Conservation (phyloP, 1,139 yeast species). For the Suzukiozyma palmioleophila region DNA sequence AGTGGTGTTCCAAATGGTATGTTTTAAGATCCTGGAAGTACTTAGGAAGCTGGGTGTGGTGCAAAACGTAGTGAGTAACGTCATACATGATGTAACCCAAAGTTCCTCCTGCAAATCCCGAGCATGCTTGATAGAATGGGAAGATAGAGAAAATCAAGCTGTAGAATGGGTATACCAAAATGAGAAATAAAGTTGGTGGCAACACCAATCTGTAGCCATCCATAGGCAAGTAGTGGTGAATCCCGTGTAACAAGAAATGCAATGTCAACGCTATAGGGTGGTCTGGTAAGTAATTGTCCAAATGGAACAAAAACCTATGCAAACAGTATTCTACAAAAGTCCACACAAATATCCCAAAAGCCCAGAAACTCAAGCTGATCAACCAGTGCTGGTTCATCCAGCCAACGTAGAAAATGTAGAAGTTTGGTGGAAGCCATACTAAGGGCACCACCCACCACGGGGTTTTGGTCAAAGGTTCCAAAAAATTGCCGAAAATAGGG, state of each 20-base stretch:
- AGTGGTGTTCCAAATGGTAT: constrained; percentile 94
- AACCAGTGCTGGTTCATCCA: constrained; percentile 31
- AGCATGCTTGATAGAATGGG: constrained; percentile 46
- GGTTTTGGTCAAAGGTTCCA: constrained; percentile 45
- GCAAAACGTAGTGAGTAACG: constrained; percentile 79
- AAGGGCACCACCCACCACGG: constrained; percentile 74
- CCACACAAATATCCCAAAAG: constrained; percentile 80
- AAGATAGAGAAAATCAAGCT: constrained; percentile 32
- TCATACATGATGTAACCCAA: constrained; percentile 91
- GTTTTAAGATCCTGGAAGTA: constrained; percentile 76
- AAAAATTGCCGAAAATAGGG: constrained; percentile 52
- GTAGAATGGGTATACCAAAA: constrained; percentile 44
- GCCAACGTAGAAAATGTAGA: constrained; percentile 42
- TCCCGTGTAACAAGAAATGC: constrained; percentile 91
- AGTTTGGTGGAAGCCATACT: constrained; percentile 81
- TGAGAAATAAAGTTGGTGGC: constrained; percentile 81
- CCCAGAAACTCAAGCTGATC: constrained; percentile 42
- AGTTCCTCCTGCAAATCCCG: constrained; percentile 87
- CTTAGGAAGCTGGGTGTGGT: constrained; percentile 76
- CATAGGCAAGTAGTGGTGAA: constrained; percentile 97
- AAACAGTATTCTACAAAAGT: constrained; percentile 81
- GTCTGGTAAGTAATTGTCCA: constrained; percentile 83
- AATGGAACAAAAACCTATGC: constrained; percentile 91
- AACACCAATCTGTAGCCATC: constrained; percentile 87
- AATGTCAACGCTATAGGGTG: constrained; percentile 67